These are phyloP conservation scores for Aspergillus pseudoglaucus DNA, from an alignment of 2,329 filamentous ascomycete species.

Conservation along the genomic window DNA sequence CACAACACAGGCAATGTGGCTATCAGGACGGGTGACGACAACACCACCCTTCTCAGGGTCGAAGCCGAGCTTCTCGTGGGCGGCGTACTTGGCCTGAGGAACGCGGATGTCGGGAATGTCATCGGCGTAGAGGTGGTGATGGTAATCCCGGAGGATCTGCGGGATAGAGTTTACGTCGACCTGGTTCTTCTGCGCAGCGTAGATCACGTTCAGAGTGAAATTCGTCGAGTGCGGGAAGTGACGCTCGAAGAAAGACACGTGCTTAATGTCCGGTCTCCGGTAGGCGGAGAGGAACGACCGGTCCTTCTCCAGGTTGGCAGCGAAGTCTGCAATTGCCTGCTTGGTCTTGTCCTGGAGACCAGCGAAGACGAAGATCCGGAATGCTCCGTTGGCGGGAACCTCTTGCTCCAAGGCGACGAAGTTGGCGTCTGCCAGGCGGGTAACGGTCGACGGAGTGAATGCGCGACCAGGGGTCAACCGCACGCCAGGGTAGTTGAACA, in stretches of 20 bases:
- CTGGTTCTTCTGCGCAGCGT: constrained; percentile 59
- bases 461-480: constrained; percentile 68
- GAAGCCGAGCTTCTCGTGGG: constrained; percentile 82
- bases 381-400: constrained; percentile 79
- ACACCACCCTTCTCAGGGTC: constrained; percentile 67
- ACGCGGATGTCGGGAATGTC: constrained; percentile 68
- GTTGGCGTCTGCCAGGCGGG: constrained; percentile 80
- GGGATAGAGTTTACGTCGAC: constrained; percentile 73
- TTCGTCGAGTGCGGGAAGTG: constrained; percentile 81
- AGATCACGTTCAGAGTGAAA: constrained; percentile 71
- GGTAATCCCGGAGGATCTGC: constrained; percentile 63
- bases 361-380: constrained; percentile 80
- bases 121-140: constrained; percentile 79
- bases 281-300: constrained; percentile 67
- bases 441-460: constrained; percentile 73
- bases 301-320: constrained; percentile 56
- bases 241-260: constrained; percentile 62
- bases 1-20: constrained; percentile 74
- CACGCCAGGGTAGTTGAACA: constrained; percentile 61
- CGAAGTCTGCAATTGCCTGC: constrained; percentile 64
- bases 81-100: constrained; percentile 62
- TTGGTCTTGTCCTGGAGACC: constrained; percentile 57
- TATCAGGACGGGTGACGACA: constrained; percentile 78
- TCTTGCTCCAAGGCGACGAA: constrained; percentile 86
- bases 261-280: constrained; percentile 53